Base-by-base conservation (phyloP, 805 yeast species). In the Yarrowia phangngaensis region DNA sequence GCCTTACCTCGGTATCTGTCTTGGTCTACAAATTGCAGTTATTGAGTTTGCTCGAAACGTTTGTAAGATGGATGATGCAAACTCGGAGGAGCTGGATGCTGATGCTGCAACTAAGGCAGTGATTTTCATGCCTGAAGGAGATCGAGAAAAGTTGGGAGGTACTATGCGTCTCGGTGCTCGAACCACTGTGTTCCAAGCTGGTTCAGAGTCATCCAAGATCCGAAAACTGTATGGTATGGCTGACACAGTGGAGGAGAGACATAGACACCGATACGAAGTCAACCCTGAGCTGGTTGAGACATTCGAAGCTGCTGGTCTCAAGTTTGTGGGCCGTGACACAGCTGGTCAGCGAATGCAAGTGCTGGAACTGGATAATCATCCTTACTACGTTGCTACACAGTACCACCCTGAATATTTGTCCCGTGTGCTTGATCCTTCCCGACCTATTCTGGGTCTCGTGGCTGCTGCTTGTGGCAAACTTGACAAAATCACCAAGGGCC, bases 331-430 rank as follows among this genome's bases (percentile, higher is more conserved):
- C 63, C 86, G 82, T 67, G 98, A 92, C 68, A 97, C 89, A 64
- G 68, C 78, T 36, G 84, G 82, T 55, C 76, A 79, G 60, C 84
- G 99, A 73, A 92, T 94, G 95, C 97, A 92, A 70, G 81, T 87
- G 47, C 73, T 86, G 48, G 98, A 92, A 69, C 72, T 88, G 59
- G 77, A 80, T 54, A 79, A 77, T 63, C 97, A 89, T 68, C 92
- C 92, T 61, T 92, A 82, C 71, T 89, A 69, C 61, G 94, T 87
- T 59, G 99, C 90, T 55, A 84, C 97, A 24, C 99, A 92, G 73
- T 92, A 89, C 71, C 99, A 92, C 66, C 99, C 99, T 24, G 99
- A 92, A 71, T 92, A 92, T 67, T 75, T 89, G 57, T 88, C 97
- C 41, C 88, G 94, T 69, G 98, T 94, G 20, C 76, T 92, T 64